These are phyloP conservation scores for Teratosphaeria pseudoeucalypti DNA, from an alignment of 2,329 filamentous ascomycete genomes.

Conservation along the genomic window DNA sequence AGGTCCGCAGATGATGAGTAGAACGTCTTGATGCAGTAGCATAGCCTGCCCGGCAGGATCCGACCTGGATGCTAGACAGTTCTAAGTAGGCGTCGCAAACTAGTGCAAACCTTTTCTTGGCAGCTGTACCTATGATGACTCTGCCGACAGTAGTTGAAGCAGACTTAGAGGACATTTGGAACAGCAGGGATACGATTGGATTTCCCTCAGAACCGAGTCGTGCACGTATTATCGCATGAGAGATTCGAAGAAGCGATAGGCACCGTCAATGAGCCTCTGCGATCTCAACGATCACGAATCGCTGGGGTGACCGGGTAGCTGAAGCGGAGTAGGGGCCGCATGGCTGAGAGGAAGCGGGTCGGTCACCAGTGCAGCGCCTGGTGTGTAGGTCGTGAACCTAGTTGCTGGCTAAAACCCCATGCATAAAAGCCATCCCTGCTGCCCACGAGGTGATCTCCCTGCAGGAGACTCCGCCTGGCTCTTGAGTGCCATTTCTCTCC, in stretches of 20 bases:
- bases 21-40: neutral
- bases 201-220: neutral
- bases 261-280: neutral
- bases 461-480: too few relatives aligned
- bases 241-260: neutral
- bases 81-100: neutral
- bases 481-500: neutral
- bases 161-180: neutral
- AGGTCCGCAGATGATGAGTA: neutral
- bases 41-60: neutral
- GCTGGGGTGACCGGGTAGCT: neutral
- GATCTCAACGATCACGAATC: neutral
- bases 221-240: neutral
- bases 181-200: neutral
- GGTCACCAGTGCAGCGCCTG: neutral
- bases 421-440: neutral
- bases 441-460: constrained; percentile 1
- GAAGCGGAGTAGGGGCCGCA: neutral
- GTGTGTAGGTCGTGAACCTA: neutral
- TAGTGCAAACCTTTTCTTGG: neutral
- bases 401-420: neutral
- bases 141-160: neutral
- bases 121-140: constrained; percentile 3
- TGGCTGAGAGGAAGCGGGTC: neutral
- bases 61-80: neutral